phyloP scores from a whole-genome alignment of 2,329 filamentous ascomycete species.

The Didymella pomorum region DNA sequence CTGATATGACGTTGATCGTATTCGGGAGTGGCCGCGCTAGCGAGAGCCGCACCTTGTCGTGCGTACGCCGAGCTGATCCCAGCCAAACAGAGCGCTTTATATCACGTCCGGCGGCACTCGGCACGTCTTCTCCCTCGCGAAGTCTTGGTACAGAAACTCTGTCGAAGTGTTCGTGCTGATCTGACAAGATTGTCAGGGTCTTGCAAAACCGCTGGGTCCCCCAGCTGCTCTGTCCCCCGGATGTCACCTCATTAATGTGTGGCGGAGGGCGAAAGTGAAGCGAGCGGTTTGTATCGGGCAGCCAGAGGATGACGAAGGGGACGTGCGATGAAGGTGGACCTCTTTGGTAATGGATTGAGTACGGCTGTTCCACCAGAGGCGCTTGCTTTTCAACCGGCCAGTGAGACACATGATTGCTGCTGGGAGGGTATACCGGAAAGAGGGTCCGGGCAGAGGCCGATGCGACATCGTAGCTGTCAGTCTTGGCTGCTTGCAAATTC shows the following conservation, averaged over 20 bases:
- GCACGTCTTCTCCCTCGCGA: not conserved
- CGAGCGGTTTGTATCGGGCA: slow-evolving; percentile 4
- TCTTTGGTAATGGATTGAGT: slow-evolving; percentile 13
- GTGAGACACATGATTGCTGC: not conserved
- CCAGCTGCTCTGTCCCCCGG: not conserved
- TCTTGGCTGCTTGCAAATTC: not conserved
- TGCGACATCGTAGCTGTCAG: not conserved
- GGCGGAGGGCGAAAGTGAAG: slow-evolving; percentile 9
- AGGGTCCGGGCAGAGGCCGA: not conserved
- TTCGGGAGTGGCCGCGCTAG: slow-evolving; percentile 34
- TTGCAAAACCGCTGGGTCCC: not conserved
- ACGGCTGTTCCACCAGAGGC: not conserved
- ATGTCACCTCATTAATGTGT: not conserved
- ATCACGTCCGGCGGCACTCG: slow-evolving; percentile 11
- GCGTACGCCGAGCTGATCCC: slow-evolving; percentile 13
- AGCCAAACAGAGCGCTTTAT: slow-evolving; percentile 6
- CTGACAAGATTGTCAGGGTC: not conserved
- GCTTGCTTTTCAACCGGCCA: not conserved
- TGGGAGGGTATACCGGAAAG: not conserved
- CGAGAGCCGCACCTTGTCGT: slow-evolving; percentile 29
- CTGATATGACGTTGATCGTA: slow-evolving; percentile 28
- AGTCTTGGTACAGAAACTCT: not conserved
- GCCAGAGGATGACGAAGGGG: not conserved
- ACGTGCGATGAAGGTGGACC: slow-evolving; percentile 11
- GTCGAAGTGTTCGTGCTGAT: not conserved